Conservation (phyloP, 148 eudicot species). For the Rhododendron ferrugineum region DNA sequence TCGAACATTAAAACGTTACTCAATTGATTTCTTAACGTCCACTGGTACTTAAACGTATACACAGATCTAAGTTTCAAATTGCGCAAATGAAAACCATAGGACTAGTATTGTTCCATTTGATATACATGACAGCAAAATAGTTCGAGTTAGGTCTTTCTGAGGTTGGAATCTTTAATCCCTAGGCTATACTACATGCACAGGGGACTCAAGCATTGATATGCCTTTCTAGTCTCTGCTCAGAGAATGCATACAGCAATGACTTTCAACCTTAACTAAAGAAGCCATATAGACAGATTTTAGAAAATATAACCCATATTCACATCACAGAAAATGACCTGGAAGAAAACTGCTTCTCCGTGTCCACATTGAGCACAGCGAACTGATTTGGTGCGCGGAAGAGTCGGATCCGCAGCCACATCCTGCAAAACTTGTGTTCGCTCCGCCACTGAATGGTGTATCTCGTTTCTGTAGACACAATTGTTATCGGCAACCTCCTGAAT, state of each 20-base stretch:
- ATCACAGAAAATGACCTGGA: slow-evolving; percentile 52
- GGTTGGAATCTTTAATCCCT: background rate
- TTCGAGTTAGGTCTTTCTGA: background rate
- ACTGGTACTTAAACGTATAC: background rate
- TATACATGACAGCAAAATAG: background rate
- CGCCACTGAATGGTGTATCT: slow-evolving; percentile 80
- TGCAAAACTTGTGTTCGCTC: slow-evolving; percentile 91
- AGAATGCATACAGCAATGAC: background rate
- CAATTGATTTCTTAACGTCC: background rate
- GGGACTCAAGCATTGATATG: background rate
- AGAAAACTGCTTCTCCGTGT: slow-evolving; percentile 97
- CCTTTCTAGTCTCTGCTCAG: background rate
- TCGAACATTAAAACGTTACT: background rate
- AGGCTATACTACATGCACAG: background rate
- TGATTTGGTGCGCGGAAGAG: slow-evolving; percentile 92
- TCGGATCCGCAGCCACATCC: slow-evolving; percentile 98
- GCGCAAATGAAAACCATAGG: background rate
- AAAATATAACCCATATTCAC: background rate
- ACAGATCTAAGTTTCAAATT: background rate
- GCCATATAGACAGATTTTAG: background rate
- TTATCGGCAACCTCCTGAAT: slow-evolving; percentile 84
- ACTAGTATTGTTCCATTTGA: background rate
- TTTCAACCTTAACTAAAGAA: slow-evolving; percentile 1
- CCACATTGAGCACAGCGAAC: slow-evolving; percentile 79
- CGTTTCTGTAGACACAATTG: slow-evolving; percentile 95